phyloP scores from a whole-genome alignment of 2,329 filamentous ascomycete genomes.

The Orbilia oligospora region DNA sequence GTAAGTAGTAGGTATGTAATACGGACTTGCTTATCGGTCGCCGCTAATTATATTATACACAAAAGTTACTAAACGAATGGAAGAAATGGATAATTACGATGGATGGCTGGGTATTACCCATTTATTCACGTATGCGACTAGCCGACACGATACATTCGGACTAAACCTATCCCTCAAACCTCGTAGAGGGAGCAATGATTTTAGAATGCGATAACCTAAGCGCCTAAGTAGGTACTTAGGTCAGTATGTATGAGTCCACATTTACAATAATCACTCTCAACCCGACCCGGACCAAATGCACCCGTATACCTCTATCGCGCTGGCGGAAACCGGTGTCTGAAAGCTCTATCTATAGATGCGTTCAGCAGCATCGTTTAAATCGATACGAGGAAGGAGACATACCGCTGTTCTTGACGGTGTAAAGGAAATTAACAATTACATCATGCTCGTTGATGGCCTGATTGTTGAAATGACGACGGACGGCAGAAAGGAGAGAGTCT shows the following conservation, averaged over 20 bases:
- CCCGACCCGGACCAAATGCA: not conserved
- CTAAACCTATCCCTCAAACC: no score
- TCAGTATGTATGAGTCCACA: not conserved
- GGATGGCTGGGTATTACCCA: no score
- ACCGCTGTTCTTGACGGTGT: constrained; percentile 77
- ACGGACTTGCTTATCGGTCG: no score
- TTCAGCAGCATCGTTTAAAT: constrained; percentile 15
- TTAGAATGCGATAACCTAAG: not conserved
- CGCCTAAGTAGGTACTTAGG: not conserved
- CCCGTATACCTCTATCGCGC: constrained; percentile 18
- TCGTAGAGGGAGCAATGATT: not conserved
- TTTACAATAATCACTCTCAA: not conserved
- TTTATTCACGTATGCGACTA: no score
- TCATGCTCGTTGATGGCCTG: constrained; percentile 85
- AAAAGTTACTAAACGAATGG: no score
- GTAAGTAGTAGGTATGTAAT: no score
- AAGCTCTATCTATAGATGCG: constrained; percentile 39
- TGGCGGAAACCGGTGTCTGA: constrained; percentile 54
- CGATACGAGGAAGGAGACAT: constrained; percentile 3
- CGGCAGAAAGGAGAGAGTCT: constrained; percentile 74
- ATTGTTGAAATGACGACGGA: constrained; percentile 87
- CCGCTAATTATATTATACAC: no score
- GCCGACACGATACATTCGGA: no score
- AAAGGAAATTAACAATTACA: constrained; percentile 83
- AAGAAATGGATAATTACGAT: no score